Base-by-base conservation (phyloP, 2,329 filamentous ascomycete species). In the Peltaster fructicola region DNA sequence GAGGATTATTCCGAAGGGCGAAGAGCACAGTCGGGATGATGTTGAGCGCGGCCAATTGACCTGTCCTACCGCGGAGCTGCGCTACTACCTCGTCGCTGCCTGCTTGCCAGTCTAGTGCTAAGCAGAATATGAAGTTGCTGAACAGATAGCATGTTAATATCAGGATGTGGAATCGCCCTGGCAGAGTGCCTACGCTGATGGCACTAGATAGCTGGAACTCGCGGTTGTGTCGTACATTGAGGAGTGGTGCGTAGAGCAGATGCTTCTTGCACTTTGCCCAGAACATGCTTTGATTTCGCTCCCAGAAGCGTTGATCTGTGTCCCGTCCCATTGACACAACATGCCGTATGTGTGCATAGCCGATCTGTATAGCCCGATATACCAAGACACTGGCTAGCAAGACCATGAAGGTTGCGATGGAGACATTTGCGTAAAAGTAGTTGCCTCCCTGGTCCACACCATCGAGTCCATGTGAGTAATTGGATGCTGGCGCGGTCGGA, bases 1-100 rank as follows among this genome's bases (percentile, higher is more conserved):
- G 60, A 6, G 81, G 80, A 54, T 95, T 98, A 59, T 95, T 95
- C 46, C 88, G 76, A 17, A 81, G 73, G 8, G 84, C 82, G 29
- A 95, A 68, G 35, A 95, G 67, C 41, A 95, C 65, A 15, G 93
- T 69, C 4, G 88, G 84, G 15, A 98, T 69, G 68, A 95, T 78
- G 55, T 93, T 98, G 41, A 91, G 66, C 7, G 82, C 62, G 4
- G 84, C 73, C 35, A 98, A 63, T 6, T 74, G 76, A 27, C 88
- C 88, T 5, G 78, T 77, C 30, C 88, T 71, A 17, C 84, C 84
- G 40, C 88, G 74, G 20, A 93, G 61, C 45, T 91, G 77, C 13
- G 84, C 84, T 15, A 78, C 59, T 14, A 90, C 60, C 3, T 73
- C 63, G 7, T 44, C 28, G 7, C 24, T 56, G 26, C 48, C 41